Percentiles rank a stretch among this genome's conserved stretches.
Evolutionary conservation across 257 asterid genomes (phyloP).

Genomic region (Nicotiana attenuata): DNA sequence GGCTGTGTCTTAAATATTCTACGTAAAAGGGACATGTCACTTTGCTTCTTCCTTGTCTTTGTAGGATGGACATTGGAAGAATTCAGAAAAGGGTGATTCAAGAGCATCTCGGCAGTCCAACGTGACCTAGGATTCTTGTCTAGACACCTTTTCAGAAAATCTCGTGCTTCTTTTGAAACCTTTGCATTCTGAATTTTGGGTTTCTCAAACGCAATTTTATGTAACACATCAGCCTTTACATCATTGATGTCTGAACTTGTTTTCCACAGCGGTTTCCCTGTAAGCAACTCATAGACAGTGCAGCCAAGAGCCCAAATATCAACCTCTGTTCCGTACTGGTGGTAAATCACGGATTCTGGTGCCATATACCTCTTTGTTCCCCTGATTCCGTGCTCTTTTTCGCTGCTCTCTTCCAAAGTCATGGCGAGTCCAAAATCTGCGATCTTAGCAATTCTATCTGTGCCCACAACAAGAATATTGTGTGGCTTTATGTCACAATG

Average conservation of each 20-base stretch:
- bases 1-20: too few species aligned
- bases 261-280: neutral
- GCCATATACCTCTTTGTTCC: constrained; percentile 11
- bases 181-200: neutral
- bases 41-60: too few species aligned
- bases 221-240: neutral
- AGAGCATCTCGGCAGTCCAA: neutral
- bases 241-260: neutral
- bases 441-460: neutral
- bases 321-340: neutral
- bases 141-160: constrained; percentile 12
- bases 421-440: neutral
- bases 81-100: constrained; percentile 3
- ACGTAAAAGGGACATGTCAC: too few species aligned
- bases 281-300: constrained; percentile 15
- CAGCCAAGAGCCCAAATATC: constrained; percentile 21
- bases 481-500: constrained; percentile 19
- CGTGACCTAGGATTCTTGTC: neutral
- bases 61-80: too few species aligned
- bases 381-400: neutral
- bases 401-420: neutral
- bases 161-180: neutral
- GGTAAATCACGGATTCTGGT: constrained; percentile 1
- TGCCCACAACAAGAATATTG: constrained; percentile 6
- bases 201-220: neutral